Evolutionary conservation across 164 flowering plant species (phyloP).

Genomic region (Buxus sempervirens): DNA sequence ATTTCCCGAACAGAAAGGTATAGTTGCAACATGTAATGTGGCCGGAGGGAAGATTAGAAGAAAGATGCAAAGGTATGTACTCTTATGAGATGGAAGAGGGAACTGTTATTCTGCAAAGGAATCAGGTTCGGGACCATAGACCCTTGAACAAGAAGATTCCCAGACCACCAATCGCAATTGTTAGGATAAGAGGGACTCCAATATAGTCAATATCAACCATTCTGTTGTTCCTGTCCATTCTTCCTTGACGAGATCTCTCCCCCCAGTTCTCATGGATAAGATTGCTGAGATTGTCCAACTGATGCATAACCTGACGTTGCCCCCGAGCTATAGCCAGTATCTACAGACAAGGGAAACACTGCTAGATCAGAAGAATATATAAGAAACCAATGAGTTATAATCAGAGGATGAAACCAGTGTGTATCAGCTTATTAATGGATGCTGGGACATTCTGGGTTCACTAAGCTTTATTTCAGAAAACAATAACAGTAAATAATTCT

Average conservation of each 20-base stretch:
- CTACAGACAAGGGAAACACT: conserved; percentile 28
- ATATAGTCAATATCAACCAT: conserved; percentile 28
- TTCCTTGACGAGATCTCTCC: conserved; percentile 46
- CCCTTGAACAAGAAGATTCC: conserved; percentile 48
- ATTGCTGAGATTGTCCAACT: conserved; percentile 57
- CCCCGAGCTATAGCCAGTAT: conserved; percentile 43
- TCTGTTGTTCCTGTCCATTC: conserved; percentile 21
- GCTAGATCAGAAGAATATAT: not conserved
- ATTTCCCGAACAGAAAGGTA: not conserved
- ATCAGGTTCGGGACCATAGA: conserved; percentile 33
- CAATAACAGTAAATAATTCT: no score
- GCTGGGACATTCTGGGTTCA: no score
- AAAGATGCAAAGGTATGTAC: not conserved
- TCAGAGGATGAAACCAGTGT: not conserved
- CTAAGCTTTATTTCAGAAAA: no score
- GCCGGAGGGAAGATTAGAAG: not conserved
- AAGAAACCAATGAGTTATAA: not conserved
- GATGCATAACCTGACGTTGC: conserved; percentile 73
- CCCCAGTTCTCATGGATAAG: conserved; percentile 51
- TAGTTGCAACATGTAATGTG: not conserved
- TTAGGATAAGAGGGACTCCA: conserved; percentile 38
- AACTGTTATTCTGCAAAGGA: not conserved
- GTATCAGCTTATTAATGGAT: no score
- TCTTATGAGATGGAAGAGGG: not conserved
- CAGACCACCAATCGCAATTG: conserved; percentile 60